Evolutionary conservation across 257 asterid species (phyloP), one percentile per base, ranked within the genome.

Genomic region (Penstemon eatonii): DNA sequence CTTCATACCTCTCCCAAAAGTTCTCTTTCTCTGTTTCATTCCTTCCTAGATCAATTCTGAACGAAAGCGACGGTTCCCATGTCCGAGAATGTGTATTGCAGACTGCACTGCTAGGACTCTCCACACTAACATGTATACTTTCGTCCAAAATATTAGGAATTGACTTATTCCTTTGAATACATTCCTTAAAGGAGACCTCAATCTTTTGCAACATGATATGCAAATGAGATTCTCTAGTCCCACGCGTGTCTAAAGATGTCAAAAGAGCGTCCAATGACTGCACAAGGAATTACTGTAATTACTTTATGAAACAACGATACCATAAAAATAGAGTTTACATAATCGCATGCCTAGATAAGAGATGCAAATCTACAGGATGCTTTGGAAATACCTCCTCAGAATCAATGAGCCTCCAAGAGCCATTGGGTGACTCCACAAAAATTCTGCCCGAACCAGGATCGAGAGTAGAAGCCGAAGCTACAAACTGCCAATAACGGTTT

Each of bases 391-490:
- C 97, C 99, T 89, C 91, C 79, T 84, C 89, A 19, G 96, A 75
- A 75, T 91, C 97, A 62, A 91, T 79, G 58, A 94, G 91, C 62
- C 85, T 82, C 99, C 99, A 94, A 69, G 18, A 15, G 59, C 99
- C 98, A 69, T 72, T 78, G 47, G 85, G 79, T 10, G 92, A 80
- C 78, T 94, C 96, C 64, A 94, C 85, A 73, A 91, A 89, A 63
- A 94, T 91, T 78, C 93, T 84, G 73, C 97, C 96, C 13, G 96
- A 87, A 79, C 99, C 97, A 76, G 96, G 91, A 86, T 94, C 99
- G 45, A 78, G 79, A 58, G 89, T 77, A 65, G 97, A 91, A 45
- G 90, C 82, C 71, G 97, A 84, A 69, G 96, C 97, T 66, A 85
- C 89, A 78, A 86, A 87, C 41, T 83, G 89, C 99, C 99, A 94